Percentiles rank a stretch among this genome's conserved stretches.
These are phyloP conservation scores for Eudorina sp. DNA, from an alignment of 139 green algal species.

Conservation along the genomic window DNA sequence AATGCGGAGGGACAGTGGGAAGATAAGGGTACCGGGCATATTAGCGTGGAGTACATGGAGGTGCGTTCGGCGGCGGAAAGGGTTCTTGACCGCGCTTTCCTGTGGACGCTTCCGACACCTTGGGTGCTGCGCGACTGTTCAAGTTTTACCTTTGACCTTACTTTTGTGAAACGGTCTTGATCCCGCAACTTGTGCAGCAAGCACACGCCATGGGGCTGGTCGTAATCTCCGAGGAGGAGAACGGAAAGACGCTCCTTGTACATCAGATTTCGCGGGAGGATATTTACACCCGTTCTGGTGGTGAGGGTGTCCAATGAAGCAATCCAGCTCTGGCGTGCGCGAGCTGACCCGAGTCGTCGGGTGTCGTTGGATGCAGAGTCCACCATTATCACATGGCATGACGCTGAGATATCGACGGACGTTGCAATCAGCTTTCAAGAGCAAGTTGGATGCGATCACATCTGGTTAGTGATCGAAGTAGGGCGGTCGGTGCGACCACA, in stretches of 20 bases:
- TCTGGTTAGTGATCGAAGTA: slow-evolving; percentile 80
- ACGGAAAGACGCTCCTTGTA: slow-evolving; percentile 84
- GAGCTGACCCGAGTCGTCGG: slow-evolving; percentile 13
- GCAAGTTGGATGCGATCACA: slow-evolving; percentile 84
- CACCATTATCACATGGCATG: slow-evolving; percentile 98
- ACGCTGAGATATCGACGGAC: slow-evolving; percentile 91
- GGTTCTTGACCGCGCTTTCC: slow-evolving; percentile 35
- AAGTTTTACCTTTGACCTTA: background rate
- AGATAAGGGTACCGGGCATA: slow-evolving; percentile 94
- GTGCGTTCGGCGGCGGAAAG: slow-evolving; percentile 66
- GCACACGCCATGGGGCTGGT: slow-evolving; percentile 85
- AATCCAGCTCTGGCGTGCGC: background rate
- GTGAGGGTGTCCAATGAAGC: slow-evolving; percentile 24
- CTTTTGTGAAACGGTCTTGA: background rate
- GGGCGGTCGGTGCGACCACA: background rate
- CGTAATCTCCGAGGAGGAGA: slow-evolving; percentile 90
- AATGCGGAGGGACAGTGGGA: slow-evolving; percentile 92
- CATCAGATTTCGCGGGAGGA: slow-evolving; percentile 88
- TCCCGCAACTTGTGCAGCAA: slow-evolving; percentile 69
- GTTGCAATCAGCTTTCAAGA: slow-evolving; percentile 98
- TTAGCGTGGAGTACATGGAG: slow-evolving; percentile 91
- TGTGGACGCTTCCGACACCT: slow-evolving; percentile 7
- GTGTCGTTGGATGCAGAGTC: slow-evolving; percentile 76
- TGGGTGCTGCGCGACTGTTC: background rate
- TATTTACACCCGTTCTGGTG: slow-evolving; percentile 90